Conservation (phyloP, 1,284 basidiomycete species). For the Boletellus dicymbophilus region DNA sequence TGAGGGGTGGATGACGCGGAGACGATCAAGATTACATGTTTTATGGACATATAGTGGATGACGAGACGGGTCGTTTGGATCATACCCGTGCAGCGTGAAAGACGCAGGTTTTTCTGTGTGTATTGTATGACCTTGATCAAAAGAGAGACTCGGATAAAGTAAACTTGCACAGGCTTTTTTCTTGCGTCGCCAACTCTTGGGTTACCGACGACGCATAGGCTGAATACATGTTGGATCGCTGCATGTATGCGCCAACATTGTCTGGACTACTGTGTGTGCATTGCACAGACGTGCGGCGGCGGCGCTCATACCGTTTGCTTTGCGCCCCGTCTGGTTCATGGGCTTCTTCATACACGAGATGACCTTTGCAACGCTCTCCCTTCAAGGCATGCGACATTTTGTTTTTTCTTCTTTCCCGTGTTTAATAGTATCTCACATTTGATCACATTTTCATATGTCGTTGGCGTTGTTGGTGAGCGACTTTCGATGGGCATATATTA, state of each 20-base stretch:
- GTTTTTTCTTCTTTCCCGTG: not conserved
- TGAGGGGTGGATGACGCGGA: too few species aligned
- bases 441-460: conserved; percentile 7
- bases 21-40: too few species aligned
- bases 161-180: too few species aligned
- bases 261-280: not conserved
- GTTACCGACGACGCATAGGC: conserved; percentile 5
- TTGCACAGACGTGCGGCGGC: conserved; percentile 16
- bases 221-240: conserved; percentile 11
- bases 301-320: conserved; percentile 11
- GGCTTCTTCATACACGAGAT: conserved; percentile 16
- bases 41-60: too few species aligned
- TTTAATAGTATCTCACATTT: not conserved
- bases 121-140: too few species aligned
- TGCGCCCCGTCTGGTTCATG: conserved; percentile 12
- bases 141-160: too few species aligned
- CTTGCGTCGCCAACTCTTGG: too few species aligned
- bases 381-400: conserved; percentile 6
- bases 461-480: conserved; percentile 16
- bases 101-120: too few species aligned
- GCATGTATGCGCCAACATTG: accelerated
- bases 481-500: not conserved
- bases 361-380: conserved; percentile 9
- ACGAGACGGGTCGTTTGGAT: too few species aligned
- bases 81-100: too few species aligned